A percentile compares a stretch with the other conserved stretches of the same genome.
Evolutionary conservation across 108 stramenopile genomes (phyloP).

Genomic region (Pseudonitzschia multistriata): DNA sequence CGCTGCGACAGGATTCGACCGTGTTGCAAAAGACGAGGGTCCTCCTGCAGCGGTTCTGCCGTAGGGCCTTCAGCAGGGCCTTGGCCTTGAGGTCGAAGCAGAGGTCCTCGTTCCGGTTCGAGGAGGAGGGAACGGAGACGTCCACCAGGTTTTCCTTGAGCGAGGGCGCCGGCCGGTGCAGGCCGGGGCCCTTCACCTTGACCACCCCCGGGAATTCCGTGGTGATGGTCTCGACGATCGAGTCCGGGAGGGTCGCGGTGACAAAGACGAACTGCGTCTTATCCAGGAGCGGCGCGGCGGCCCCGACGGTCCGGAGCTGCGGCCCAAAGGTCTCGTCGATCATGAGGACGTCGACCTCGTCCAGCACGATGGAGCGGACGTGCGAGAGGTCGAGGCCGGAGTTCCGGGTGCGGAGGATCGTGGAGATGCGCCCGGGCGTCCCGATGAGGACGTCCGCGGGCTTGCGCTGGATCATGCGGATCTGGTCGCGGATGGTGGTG

Average conservation of each 20-base stretch:
- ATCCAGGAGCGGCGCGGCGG: constrained; percentile 54
- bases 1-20: constrained; percentile 86
- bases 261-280: constrained; percentile 91
- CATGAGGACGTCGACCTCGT: constrained; percentile 94
- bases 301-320: constrained; percentile 83
- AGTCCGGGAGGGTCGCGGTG: constrained; percentile 89
- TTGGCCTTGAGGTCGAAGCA: constrained; percentile 85
- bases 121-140: constrained; percentile 72
- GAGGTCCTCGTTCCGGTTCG: constrained; percentile 57
- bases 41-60: constrained; percentile 63
- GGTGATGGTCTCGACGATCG: constrained; percentile 64
- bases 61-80: constrained; percentile 75
- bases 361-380: constrained; percentile 75
- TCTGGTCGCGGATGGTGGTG: constrained; percentile 82
- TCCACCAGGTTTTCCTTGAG: constrained; percentile 82
- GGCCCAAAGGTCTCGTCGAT: constrained; percentile 84
- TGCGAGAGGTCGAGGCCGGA: constrained; percentile 64
- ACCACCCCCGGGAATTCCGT: constrained; percentile 74
- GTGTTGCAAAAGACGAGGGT: constrained; percentile 97
- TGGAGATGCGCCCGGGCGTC: constrained; percentile 88
- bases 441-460: constrained; percentile 86
- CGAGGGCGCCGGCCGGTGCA: constrained; percentile 80
- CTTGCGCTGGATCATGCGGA: constrained; percentile 59
- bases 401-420: constrained; percentile 77
- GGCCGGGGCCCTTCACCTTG: constrained; percentile 81